Base-by-base conservation (phyloP, 768 basidiomycete species). In the Boletus sensibilis region DNA sequence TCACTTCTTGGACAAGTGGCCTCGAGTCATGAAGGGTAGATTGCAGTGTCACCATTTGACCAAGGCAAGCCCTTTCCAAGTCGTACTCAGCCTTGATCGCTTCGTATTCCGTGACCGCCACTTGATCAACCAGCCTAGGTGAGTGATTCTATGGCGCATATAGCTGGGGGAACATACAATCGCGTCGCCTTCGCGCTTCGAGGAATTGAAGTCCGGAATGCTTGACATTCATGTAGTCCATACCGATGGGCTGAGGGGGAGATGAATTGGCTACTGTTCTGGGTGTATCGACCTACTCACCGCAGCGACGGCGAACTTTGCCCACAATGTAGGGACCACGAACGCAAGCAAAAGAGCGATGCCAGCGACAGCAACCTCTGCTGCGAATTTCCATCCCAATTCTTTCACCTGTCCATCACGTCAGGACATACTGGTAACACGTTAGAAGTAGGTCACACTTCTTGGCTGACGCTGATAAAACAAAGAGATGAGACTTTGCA, bases 1-100 rank as follows among this genome's bases (percentile, higher is more conserved):
- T 62, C 33, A 65, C 60, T 7, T 65, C 64, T 21, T 63, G 60
- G 38, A 65, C 53, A 45, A 62, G 54, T 23, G 64, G 64, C 16
- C 47, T 41, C 11, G 64, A 27, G 4, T 56, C 50, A 7, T 48
- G 50, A 10, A 65, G 55, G 12, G 52, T 45, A 9, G 53, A n/a
- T 31, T 65, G 57, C 0, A 65, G 48, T 29, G 55, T 52, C 37
- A 52, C 20, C 60, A 65, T 65, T 25, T 65, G 64, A 27, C 25
- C 9, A 3, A 65, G 59, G 21, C 60, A 47, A 20, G 50, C 55
- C 3, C 13, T 52, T 55, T 66, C 64, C 29, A 48, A n/a, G 10
- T 55, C 57, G 29, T 65, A 53, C 25, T 62, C 53, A 0, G 38
- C 35, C 43, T 60, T 63, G 53, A 46, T 33, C 0, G 9, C 20